Percentiles rank a stretch among this genome's conserved stretches.
Evolutionary conservation across 2,329 filamentous ascomycete genomes (phyloP).

Genomic region (Pseudomassariella vexata): DNA sequence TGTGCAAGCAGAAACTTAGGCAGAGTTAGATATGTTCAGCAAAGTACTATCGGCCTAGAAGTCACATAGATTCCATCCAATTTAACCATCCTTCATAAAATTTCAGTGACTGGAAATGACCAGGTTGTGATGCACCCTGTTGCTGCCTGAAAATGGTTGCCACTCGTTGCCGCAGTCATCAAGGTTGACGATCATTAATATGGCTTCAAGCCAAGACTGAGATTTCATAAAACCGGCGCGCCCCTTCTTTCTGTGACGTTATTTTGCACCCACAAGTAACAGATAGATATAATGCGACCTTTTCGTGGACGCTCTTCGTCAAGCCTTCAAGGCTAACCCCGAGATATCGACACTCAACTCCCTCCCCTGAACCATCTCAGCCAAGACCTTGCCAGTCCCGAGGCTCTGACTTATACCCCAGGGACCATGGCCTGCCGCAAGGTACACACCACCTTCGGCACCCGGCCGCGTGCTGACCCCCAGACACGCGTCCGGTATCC

Average conservation of each 20-base stretch:
- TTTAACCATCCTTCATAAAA: too few species aligned
- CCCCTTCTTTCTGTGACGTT: too few species aligned
- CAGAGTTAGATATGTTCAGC: slow-evolving; percentile 4
- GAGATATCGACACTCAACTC: slow-evolving; percentile 54
- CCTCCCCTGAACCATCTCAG: slow-evolving; percentile 61
- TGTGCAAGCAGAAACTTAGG: slow-evolving; percentile 33
- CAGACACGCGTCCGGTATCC: slow-evolving; percentile 50
- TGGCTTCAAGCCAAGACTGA: too few species aligned
- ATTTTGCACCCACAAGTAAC: too few species aligned
- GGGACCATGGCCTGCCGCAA: slow-evolving; percentile 68
- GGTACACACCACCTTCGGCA: slow-evolving; percentile 57
- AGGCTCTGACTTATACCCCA: slow-evolving; percentile 64
- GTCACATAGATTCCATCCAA: slow-evolving; percentile 28
- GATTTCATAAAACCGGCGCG: too few species aligned
- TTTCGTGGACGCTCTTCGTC: too few species aligned
- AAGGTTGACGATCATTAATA: too few species aligned
- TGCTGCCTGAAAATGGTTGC: too few species aligned
- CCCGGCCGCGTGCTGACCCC: slow-evolving; percentile 34
- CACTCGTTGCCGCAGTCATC: too few species aligned
- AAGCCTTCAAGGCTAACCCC: slow-evolving; percentile 31
- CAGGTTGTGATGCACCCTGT: too few species aligned
- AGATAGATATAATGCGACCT: too few species aligned
- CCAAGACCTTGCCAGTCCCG: slow-evolving; percentile 65
- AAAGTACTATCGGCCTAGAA: slow-evolving; percentile 16
- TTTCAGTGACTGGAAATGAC: too few species aligned